Percentiles rank a stretch among this genome's conserved stretches.
Evolutionary conservation across 179 eudicot species (phyloP).

Genomic region (Pouteria campechiana): DNA sequence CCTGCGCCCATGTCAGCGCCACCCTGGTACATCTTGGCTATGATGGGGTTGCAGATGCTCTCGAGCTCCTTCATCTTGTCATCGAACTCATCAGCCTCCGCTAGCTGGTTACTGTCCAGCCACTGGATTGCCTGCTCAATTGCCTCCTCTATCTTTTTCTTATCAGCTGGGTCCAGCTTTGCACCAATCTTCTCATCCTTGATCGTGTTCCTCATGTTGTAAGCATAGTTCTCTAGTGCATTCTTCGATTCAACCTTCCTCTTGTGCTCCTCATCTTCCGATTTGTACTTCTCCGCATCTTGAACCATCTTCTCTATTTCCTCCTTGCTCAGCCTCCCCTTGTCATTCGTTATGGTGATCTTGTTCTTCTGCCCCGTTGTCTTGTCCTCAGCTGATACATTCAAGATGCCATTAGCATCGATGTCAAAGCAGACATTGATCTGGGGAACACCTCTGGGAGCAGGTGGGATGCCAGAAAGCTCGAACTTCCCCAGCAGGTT

Average conservation of each 20-base stretch:
- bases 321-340: slow-evolving; percentile 42
- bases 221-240: slow-evolving; percentile 38
- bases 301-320: slow-evolving; percentile 53
- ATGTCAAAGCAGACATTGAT: slow-evolving; percentile 47
- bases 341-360: slow-evolving; percentile 47
- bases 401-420: slow-evolving; percentile 42
- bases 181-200: slow-evolving; percentile 40
- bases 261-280: slow-evolving; percentile 53
- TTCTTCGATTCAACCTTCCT: slow-evolving; percentile 49
- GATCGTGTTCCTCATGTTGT: slow-evolving; percentile 46
- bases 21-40: slow-evolving; percentile 51
- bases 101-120: slow-evolving; percentile 46
- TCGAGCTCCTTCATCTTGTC: slow-evolving; percentile 53
- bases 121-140: slow-evolving; percentile 36
- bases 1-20: slow-evolving; percentile 33
- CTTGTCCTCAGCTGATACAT: slow-evolving; percentile 49
- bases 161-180: slow-evolving; percentile 27
- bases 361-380: slow-evolving; percentile 53
- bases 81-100: slow-evolving; percentile 47
- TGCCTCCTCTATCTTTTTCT: slow-evolving; percentile 44
- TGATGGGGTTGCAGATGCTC: slow-evolving; percentile 44
- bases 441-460: slow-evolving; percentile 48
- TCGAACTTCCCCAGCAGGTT: slow-evolving; percentile 42
- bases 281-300: slow-evolving; percentile 53
- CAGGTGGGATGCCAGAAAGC: slow-evolving; percentile 46